Evolutionary conservation across 1,284 basidiomycete genomes (phyloP).

Genomic region (Exobasidium rhododendri): DNA sequence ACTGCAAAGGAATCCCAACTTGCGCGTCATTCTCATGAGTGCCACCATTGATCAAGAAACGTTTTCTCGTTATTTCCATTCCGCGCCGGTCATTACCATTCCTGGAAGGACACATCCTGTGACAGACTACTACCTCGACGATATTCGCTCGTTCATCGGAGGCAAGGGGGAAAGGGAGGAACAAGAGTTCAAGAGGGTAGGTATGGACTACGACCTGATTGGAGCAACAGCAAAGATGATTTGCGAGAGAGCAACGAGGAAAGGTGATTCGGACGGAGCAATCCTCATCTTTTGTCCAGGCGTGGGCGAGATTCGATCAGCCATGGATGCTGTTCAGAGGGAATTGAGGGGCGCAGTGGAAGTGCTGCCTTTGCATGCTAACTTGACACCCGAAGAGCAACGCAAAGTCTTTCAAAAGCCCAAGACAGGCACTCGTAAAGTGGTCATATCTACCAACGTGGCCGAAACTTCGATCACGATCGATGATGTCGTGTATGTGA

Average conservation of each 20-base stretch:
- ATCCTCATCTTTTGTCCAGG: constrained; percentile 86
- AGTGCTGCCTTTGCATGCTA: constrained; percentile 82
- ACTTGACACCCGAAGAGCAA: constrained; percentile 80
- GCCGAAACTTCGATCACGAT: constrained; percentile 93
- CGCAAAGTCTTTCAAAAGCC: constrained; percentile 69
- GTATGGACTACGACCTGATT: constrained; percentile 76
- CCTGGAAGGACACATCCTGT: constrained; percentile 63
- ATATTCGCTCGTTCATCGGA: constrained; percentile 29
- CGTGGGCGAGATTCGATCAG: constrained; percentile 59
- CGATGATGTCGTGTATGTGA: constrained; percentile 52
- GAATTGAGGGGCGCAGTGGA: constrained; percentile 58
- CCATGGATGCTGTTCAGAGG: constrained; percentile 66
- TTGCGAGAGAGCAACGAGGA: constrained; percentile 58
- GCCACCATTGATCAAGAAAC: constrained; percentile 41
- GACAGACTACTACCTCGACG: constrained; percentile 50
- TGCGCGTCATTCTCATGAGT: constrained; percentile 68
- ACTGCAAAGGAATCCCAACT: constrained; percentile 65
- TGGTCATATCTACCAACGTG: constrained; percentile 86
- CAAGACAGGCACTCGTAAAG: constrained; percentile 66
- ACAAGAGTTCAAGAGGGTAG: constrained; percentile 63
- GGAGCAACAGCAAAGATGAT: constrained; percentile 61
- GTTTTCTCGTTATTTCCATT: constrained; percentile 45
- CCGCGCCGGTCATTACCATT: constrained; percentile 76
- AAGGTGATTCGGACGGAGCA: constrained; percentile 59
- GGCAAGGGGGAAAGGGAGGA: constrained; percentile 62